These are phyloP conservation scores for Colletotrichum sp. DNA, from an alignment of 2,329 filamentous ascomycete genomes.

Conservation along the genomic window DNA sequence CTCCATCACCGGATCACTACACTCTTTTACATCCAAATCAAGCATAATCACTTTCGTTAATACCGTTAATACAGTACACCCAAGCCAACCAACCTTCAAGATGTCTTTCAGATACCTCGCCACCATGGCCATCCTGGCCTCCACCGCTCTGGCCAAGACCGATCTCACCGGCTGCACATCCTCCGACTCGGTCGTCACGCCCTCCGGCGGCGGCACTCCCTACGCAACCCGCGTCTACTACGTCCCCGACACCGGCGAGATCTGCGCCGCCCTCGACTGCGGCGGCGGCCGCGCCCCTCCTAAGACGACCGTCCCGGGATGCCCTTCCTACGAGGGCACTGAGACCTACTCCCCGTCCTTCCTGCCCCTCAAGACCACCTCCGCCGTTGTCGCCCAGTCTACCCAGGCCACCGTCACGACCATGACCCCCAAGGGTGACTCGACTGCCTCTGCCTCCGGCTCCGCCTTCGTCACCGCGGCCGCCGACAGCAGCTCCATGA, in stretches of 20 bases:
- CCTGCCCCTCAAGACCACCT: constrained; percentile 39
- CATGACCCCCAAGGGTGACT: neutral
- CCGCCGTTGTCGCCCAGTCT: neutral
- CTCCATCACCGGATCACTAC: neutral
- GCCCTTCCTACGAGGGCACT: constrained; percentile 59
- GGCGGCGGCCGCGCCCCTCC: constrained; percentile 70
- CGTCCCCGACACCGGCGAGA: constrained; percentile 66
- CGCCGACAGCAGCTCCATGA: neutral
- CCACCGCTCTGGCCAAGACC: constrained; percentile 45
- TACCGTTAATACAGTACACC: neutral
- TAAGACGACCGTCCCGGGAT: constrained; percentile 68
- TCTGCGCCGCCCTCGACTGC: constrained; percentile 70
- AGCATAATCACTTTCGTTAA: neutral
- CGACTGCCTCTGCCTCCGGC: neutral
- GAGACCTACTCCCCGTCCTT: constrained; percentile 58
- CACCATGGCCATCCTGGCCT: constrained; percentile 29
- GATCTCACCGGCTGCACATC: constrained; percentile 52
- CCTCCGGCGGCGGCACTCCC: constrained; percentile 24
- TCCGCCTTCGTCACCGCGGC: neutral
- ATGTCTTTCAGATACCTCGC: constrained; percentile 23
- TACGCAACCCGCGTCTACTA: constrained; percentile 62
- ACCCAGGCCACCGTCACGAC: neutral
- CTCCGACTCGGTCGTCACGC: constrained; percentile 29
- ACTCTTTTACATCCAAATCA: neutral
- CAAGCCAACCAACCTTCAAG: neutral